Percentiles rank a stretch among this genome's conserved stretches.
Evolutionary conservation across 306 rosid genomes (phyloP).

Genomic region (Vachellia collinsii): DNA sequence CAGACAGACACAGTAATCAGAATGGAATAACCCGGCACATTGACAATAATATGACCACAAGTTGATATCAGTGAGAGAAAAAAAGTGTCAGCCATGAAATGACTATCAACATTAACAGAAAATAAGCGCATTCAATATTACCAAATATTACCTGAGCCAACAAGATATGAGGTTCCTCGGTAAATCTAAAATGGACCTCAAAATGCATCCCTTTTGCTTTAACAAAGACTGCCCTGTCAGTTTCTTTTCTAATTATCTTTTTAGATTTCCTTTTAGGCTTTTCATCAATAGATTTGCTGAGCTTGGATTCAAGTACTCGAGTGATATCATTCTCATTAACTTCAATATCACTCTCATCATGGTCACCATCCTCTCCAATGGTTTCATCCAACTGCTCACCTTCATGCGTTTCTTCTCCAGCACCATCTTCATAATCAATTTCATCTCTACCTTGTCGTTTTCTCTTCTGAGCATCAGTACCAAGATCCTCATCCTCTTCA

Average conservation of each 20-base stretch:
- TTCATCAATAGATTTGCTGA: slow-evolving; percentile 32
- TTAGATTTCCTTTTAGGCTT: slow-evolving; percentile 32
- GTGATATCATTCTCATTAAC: slow-evolving; percentile 41
- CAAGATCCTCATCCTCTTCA: slow-evolving; percentile 77
- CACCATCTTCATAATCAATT: slow-evolving; percentile 87
- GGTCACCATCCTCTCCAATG: slow-evolving; percentile 50
- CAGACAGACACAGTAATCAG: background rate
- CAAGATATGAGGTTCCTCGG: slow-evolving; percentile 69
- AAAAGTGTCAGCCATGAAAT: background rate
- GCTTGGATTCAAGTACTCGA: slow-evolving; percentile 35
- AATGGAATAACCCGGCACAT: background rate
- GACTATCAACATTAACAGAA: background rate
- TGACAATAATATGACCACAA: background rate
- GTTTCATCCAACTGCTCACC: slow-evolving; percentile 51
- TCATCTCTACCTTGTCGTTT: slow-evolving; percentile 75
- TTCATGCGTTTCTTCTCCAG: slow-evolving; percentile 54
- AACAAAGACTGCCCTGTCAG: slow-evolving; percentile 61
- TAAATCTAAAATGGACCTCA: slow-evolving; percentile 71
- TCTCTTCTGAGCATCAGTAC: slow-evolving; percentile 69
- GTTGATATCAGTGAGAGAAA: slow-evolving; percentile 12
- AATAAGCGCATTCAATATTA: slow-evolving; percentile 36
- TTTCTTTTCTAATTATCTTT: slow-evolving; percentile 37
- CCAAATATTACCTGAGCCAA: slow-evolving; percentile 82
- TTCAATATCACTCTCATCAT: slow-evolving; percentile 50
- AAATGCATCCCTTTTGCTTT: slow-evolving; percentile 62